Base-by-base conservation (phyloP, 805 yeast species). In the Lachancea quebecensis region DNA sequence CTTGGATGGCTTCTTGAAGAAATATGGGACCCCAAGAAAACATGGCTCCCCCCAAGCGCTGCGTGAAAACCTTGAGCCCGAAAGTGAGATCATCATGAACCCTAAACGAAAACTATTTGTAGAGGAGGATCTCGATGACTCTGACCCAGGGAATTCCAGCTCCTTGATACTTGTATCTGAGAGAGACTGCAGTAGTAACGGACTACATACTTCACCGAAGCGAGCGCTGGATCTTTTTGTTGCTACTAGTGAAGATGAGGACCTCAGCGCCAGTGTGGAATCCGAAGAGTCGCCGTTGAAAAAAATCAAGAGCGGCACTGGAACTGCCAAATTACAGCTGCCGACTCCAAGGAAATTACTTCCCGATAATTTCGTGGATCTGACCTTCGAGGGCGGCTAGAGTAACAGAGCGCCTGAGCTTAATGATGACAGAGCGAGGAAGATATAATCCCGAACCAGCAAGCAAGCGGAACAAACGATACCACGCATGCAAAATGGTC, bases 131-230 rank as follows among this genome's bases (percentile, higher is more conserved):
- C 17, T 29, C 16, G 45, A 45, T 11, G 11, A 16, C 4, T 48
- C 42, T 9, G 54, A 46, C 12, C 28, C 33, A 14, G 38, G 17
- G 8, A 15, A 47, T 2, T 47, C 47, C 32, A 53, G 50, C 39
- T 57, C 63, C 1, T 31, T 57, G 27, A 45, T 57, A 12, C 34
- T 56, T 10, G 49, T 57, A 6, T 37, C 58, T n/a, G 57, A 51
- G 9, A 56, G 53, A 30, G 39, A 32, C 14, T 38, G 33, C 31
- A 18, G 18, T 14, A 17, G 14, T 3, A 16, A 34, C 6, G 18
- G 17, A 11, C 10, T 37, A 18, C 39, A 25, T 14, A 25, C 25
- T 12, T 40, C 50, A 3, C 44, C 44, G 8, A 35, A 38, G 31
- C 39, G 47, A 8, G 11, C 11, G 8, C 15, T 41, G 32, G 41